phyloP scores from a whole-genome alignment of 192 early-diverging fungal species.

The Fimicolochytrium jonesii region DNA sequence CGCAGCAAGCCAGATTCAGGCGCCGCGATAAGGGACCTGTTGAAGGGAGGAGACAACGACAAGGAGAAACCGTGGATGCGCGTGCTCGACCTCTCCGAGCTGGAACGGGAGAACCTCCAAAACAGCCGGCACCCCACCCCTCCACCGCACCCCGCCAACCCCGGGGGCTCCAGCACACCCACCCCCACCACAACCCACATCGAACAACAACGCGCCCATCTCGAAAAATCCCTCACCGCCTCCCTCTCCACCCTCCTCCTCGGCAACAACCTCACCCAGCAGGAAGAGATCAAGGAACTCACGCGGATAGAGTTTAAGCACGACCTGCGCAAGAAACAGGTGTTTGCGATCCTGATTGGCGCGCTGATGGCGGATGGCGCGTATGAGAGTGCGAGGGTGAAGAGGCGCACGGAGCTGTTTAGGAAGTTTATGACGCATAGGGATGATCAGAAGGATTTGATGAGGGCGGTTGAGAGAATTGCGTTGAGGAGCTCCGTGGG shows the following conservation, averaged over 20 bases:
- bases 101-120: conserved; percentile 56
- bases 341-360: conserved; percentile 62
- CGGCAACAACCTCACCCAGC: conserved; percentile 30
- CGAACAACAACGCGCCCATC: conserved; percentile 10
- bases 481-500: conserved; percentile 43
- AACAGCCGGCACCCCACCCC: background rate
- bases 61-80: conserved; percentile 60
- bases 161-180: background rate
- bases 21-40: too few relatives aligned
- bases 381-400: conserved; percentile 30
- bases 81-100: conserved; percentile 58
- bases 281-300: conserved; percentile 71
- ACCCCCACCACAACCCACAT: background rate
- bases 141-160: background rate
- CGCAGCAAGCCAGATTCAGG: too few relatives aligned
- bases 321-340: conserved; percentile 72
- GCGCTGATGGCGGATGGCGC: conserved; percentile 53
- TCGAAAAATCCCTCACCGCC: conserved; percentile 45
- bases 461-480: conserved; percentile 60
- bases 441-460: conserved; percentile 52
- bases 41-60: too few relatives aligned
- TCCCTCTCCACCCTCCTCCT: conserved; percentile 56
- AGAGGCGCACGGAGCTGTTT: conserved; percentile 22
- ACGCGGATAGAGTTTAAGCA: conserved; percentile 82
- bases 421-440: conserved; percentile 43